These are phyloP conservation scores for Craspedostauros australis DNA, from an alignment of 108 stramenopile genomes.

Conservation along the genomic window DNA sequence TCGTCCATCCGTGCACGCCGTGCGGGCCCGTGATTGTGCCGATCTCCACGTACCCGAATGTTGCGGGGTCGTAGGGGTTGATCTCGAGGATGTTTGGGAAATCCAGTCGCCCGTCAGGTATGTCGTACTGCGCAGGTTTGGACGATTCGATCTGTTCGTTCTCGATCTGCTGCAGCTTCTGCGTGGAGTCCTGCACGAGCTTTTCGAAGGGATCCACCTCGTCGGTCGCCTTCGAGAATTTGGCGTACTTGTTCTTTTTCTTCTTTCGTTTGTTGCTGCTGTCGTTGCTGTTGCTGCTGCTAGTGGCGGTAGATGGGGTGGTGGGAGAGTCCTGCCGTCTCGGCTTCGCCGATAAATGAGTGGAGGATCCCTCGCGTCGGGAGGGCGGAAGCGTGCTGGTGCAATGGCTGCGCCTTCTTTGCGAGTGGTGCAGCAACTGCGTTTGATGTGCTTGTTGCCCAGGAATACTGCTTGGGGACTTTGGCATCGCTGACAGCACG, in stretches of 20 bases:
- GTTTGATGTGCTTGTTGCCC: too few relatives aligned
- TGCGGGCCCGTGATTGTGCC: slow-evolving; percentile 73
- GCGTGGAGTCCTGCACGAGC: slow-evolving; percentile 45
- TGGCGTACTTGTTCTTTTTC: slow-evolving; percentile 75
- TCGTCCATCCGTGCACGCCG: slow-evolving; percentile 73
- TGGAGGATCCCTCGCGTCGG: too few relatives aligned
- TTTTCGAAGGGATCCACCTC: slow-evolving; percentile 56
- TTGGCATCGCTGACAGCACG: too few relatives aligned
- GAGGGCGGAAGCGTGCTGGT: too few relatives aligned
- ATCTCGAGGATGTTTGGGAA: slow-evolving; percentile 72
- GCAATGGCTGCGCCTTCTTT: too few relatives aligned
- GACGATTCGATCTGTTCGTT: slow-evolving; percentile 4
- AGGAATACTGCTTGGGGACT: too few relatives aligned
- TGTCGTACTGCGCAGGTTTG: neutral
- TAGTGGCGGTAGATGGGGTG: too few relatives aligned
- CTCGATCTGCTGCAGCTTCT: slow-evolving; percentile 41
- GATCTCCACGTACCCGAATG: slow-evolving; percentile 78
- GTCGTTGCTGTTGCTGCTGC: too few relatives aligned
- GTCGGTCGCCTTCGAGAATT: slow-evolving; percentile 57
- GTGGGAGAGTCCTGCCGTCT: too few relatives aligned
- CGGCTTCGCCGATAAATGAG: too few relatives aligned
- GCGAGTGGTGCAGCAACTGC: too few relatives aligned
- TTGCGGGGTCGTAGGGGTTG: slow-evolving; percentile 83
- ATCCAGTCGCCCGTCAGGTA: slow-evolving; percentile 3
- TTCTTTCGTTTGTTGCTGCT: slow-evolving; percentile 18